These are phyloP conservation scores for Chlorociboria aeruginascens DNA, from an alignment of 495 filamentous ascomycete genomes.

Conservation along the genomic window DNA sequence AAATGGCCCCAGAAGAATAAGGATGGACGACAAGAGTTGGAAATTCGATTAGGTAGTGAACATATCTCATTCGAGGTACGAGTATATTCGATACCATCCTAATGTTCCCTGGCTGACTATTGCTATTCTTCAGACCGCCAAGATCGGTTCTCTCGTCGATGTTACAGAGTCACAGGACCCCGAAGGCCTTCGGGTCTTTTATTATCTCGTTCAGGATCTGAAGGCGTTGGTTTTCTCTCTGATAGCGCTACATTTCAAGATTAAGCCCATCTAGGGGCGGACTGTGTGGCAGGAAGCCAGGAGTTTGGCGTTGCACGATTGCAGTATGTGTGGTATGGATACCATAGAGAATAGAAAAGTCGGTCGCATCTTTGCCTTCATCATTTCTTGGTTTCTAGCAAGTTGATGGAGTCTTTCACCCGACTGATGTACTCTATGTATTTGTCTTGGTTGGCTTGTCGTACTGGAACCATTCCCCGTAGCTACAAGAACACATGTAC, in stretches of 20 bases:
- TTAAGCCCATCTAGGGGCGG: slow-evolving; percentile 65
- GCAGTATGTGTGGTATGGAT: slow-evolving; percentile 6
- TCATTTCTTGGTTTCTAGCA: too few relatives aligned
- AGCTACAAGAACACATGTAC: too few relatives aligned
- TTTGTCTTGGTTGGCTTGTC: too few relatives aligned
- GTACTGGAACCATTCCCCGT: too few relatives aligned
- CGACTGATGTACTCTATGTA: too few relatives aligned
- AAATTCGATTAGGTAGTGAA: slow-evolving; percentile 87
- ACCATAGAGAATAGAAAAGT: slow-evolving; percentile 5
- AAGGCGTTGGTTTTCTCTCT: slow-evolving; percentile 96
- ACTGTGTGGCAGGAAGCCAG: not conserved
- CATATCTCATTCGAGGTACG: slow-evolving; percentile 95
- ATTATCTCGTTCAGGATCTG: slow-evolving; percentile 96
- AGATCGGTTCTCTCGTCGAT: slow-evolving; percentile 94
- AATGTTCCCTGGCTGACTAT: not conserved
- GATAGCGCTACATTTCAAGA: slow-evolving; percentile 96
- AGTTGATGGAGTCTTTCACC: too few relatives aligned
- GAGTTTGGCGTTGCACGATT: slow-evolving; percentile 11
- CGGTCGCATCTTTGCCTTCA: not conserved
- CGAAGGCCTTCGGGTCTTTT: slow-evolving; percentile 96
- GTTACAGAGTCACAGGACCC: slow-evolving; percentile 94
- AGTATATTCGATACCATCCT: not conserved
- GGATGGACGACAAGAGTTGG: slow-evolving; percentile 92
- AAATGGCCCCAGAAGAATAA: slow-evolving; percentile 99
- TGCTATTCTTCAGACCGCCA: slow-evolving; percentile 60